Evolutionary conservation across 75 land plant species (phyloP).

Genomic region (Pinus tabuliformis): DNA sequence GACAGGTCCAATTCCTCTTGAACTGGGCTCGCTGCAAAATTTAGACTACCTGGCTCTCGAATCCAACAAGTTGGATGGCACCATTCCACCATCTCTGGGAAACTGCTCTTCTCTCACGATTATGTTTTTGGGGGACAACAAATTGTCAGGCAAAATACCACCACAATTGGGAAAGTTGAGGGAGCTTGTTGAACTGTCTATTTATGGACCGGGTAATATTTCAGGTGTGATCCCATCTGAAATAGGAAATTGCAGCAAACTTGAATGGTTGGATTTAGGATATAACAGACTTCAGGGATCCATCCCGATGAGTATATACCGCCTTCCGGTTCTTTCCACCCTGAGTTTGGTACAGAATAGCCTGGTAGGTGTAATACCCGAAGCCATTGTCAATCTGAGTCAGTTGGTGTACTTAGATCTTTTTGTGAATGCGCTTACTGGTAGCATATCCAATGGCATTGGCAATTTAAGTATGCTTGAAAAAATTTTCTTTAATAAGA

Average conservation of each 20-base stretch:
- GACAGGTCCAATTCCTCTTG: no score
- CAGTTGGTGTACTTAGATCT: neutral
- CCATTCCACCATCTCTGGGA: no score
- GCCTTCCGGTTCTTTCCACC: neutral
- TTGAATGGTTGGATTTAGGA: neutral
- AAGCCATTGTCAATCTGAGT: neutral
- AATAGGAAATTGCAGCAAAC: neutral
- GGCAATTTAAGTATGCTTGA: neutral
- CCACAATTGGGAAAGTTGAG: no score
- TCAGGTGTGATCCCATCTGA: neutral
- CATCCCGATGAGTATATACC: neutral
- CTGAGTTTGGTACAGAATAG: neutral
- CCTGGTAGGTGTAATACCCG: neutral
- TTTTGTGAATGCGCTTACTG: neutral
- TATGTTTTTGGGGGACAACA: no score
- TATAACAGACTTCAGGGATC: neutral
- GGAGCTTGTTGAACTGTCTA: no score
- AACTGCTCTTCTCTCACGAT: no score
- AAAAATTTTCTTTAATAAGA: no score
- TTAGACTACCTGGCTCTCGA: no score
- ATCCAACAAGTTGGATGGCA: no score
- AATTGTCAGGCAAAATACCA: no score
- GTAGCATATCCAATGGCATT: neutral
- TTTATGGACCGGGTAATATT: no score
- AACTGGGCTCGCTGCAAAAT: no score